Evolutionary conservation across 345 rosid genomes (phyloP), one percentile per base, ranked within the genome.

Genomic region (Brassica carinata): DNA sequence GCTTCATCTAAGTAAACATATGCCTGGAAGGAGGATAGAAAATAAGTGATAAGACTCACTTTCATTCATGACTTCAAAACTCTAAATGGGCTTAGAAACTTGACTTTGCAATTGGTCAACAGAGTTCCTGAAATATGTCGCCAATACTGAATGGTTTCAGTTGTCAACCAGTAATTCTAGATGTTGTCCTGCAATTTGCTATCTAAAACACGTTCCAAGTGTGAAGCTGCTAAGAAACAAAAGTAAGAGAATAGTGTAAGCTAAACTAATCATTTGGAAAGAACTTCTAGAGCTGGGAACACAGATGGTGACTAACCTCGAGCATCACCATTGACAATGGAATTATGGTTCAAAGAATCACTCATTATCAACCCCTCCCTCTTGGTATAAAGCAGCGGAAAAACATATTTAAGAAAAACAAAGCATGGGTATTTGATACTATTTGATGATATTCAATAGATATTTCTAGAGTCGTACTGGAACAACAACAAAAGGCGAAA

Each of bases 301-400:
- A 29, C 98, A 87, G 75, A 93, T 72, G 5, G 94, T 89, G 70
- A 97, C 95, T 74, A 95, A 66, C 98, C 97, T 79, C 97, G 91
- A 59, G 98, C 99, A 78, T 98, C 97, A 87, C 99, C 99, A 88
- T 88, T 94, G 71, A 92, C 89, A 80, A 92, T 90, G 4, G 98
- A 94, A 81, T 87, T 93, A 77, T 95, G 99, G 85, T 93, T 95
- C 82, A 93, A 81, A 3, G 98, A 91, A 84, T 95, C 98, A 76
- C 99, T 90, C 18, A 93, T 85, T 36, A 93, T 91, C 85, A 91
- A 83, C 18, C 91, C 91, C 89, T 81, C 99, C 97, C 97, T 93
- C 83, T 14, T 53, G 34, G 34, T 15, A 58, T 17, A 72, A 78
- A 79, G 15, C 9, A 36, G 48, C 40, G 72, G n/a, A 14, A 48